phyloP scores from a whole-genome alignment of 2,329 filamentous ascomycete species.

The Alternaria triticimaculans region DNA sequence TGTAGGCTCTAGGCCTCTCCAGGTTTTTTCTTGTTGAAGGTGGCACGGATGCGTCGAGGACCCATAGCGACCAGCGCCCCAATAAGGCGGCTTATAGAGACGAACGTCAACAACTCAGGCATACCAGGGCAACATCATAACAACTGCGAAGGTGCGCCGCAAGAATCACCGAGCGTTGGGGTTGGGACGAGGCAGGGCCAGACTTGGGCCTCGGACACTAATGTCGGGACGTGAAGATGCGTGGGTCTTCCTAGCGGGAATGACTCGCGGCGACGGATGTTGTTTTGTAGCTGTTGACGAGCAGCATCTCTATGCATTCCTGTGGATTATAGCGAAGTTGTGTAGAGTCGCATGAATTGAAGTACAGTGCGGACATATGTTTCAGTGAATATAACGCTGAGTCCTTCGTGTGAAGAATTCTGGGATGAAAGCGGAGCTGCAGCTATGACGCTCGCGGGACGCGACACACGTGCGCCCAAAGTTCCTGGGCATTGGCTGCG shows the following conservation, averaged over 20 bases:
- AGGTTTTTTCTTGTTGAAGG: too few species aligned
- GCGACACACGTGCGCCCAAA: conserved; percentile 14
- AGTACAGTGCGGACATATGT: rapidly evolving
- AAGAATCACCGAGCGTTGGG: background rate
- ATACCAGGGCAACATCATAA: background rate
- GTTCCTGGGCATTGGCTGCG: conserved; percentile 16
- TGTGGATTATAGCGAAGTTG: rapidly evolving
- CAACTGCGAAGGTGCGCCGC: background rate
- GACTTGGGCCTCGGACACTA: conserved; percentile 5
- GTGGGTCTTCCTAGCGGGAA: conserved; percentile 8
- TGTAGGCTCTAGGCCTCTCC: too few species aligned
- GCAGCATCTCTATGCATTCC: rapidly evolving
- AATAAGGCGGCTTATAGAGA: background rate
- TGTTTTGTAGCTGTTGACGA: background rate
- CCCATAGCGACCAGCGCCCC: too few species aligned
- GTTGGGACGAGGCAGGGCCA: background rate
- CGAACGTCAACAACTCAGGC: background rate
- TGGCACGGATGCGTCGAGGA: too few species aligned
- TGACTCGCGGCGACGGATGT: conserved; percentile 6
- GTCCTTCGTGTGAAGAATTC: background rate
- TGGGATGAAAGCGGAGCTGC: conserved; percentile 3
- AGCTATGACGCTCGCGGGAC: conserved; percentile 14
- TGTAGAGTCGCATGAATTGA: background rate
- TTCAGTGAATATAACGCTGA: background rate
- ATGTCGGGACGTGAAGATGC: conserved; percentile 8